These are phyloP conservation scores for Pleoardoris graminearum DNA, from an alignment of 2,329 filamentous ascomycete species.

Conservation along the genomic window DNA sequence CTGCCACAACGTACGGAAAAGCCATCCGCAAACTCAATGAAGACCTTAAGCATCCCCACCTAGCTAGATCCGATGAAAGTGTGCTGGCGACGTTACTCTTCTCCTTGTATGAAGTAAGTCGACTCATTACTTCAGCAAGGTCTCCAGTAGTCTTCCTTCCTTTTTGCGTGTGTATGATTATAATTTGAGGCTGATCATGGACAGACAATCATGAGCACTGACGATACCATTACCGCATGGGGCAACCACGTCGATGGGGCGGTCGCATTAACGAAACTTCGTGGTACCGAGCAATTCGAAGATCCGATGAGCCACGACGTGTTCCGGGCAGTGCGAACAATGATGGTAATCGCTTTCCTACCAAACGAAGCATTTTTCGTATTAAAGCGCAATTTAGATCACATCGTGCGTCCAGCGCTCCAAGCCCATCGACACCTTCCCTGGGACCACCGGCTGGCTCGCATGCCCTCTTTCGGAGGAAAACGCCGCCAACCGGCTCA, in stretches of 20 bases:
- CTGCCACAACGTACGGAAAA: slow-evolving; percentile 42
- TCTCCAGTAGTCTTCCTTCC: slow-evolving; percentile 21
- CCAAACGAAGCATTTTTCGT: background rate
- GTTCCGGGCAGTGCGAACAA: slow-evolving; percentile 47
- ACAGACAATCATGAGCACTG: slow-evolving; percentile 45
- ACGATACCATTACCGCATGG: slow-evolving; percentile 45
- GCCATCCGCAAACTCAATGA: slow-evolving; percentile 43
- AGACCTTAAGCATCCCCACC: slow-evolving; percentile 41
- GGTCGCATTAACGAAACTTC: slow-evolving; percentile 44
- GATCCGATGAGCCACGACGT: slow-evolving; percentile 43
- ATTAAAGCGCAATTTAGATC: slow-evolving; percentile 26
- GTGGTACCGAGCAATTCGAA: slow-evolving; percentile 46
- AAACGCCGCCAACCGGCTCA: slow-evolving; percentile 47
- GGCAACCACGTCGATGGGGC: slow-evolving; percentile 48
- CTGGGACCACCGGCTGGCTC: slow-evolving; percentile 40
- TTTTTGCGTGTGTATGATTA: background rate
- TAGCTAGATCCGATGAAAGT: slow-evolving; percentile 44
- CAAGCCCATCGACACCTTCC: slow-evolving; percentile 45
- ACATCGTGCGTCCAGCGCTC: slow-evolving; percentile 46
- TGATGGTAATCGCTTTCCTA: slow-evolving; percentile 39
- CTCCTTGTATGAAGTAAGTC: slow-evolving; percentile 48
- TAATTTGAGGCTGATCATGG: slow-evolving; percentile 17
- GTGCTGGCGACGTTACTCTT: slow-evolving; percentile 47
- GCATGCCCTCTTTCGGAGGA: slow-evolving; percentile 38
- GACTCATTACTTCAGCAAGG: slow-evolving; percentile 19